Conservation (phyloP, 176 grass and related monocot species). For the Rhynchospora pubera region DNA sequence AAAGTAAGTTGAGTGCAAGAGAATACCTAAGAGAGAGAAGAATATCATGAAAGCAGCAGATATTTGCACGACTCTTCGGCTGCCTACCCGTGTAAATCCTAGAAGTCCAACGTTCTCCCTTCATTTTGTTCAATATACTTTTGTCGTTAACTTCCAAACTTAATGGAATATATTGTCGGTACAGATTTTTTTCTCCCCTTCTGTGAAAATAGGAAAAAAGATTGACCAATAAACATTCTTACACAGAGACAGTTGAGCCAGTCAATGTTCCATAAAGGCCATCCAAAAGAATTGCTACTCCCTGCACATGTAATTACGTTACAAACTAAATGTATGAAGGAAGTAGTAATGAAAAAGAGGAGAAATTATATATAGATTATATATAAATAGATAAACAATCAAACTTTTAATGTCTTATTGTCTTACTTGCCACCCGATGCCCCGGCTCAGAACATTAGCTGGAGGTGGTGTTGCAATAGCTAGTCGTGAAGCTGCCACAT, state of each 20-base stretch:
- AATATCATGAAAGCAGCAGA: constrained; percentile 57
- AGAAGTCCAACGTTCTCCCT: constrained; percentile 60
- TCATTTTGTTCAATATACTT: constrained; percentile 22
- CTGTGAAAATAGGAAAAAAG: constrained; percentile 12
- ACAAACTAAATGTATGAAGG: not conserved
- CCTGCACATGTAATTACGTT: constrained; percentile 19
- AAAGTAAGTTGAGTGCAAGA: not conserved
- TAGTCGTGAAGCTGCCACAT: constrained; percentile 38
- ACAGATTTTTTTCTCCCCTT: not conserved
- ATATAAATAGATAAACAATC: constrained; percentile 6
- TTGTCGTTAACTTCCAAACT: not conserved
- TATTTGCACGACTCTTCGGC: constrained; percentile 48
- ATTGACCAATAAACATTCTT: constrained; percentile 25
- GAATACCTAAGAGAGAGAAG: constrained; percentile 42
- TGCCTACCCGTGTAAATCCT: constrained; percentile 48
- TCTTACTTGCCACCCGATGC: constrained; percentile 52
- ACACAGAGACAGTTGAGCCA: constrained; percentile 53
- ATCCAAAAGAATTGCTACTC: constrained; percentile 36
- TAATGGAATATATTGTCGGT: not conserved
- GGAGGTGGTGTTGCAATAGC: constrained; percentile 55
- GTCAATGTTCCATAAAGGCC: constrained; percentile 45
- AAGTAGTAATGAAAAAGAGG: not conserved
- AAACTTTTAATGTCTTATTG: not conserved
- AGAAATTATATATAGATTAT: not conserved
- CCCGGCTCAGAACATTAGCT: constrained; percentile 49